Percentiles rank a stretch among this genome's conserved stretches.
Evolutionary conservation across 78 protist species (phyloP).

Genomic region (Goniomonas avonlea): DNA sequence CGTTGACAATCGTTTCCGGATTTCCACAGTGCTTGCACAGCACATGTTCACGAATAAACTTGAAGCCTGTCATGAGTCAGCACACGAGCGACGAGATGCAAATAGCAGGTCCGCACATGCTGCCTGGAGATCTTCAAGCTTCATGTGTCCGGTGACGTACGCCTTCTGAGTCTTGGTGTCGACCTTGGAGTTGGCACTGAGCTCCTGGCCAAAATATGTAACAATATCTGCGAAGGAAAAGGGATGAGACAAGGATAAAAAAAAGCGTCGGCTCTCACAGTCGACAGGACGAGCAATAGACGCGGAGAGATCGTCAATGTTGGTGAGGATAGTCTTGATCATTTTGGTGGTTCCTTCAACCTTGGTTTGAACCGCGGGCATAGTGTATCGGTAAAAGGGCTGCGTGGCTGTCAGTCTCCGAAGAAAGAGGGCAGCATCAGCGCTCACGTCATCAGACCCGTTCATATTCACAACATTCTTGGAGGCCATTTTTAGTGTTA

Average conservation of each 20-base stretch:
- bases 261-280: too few relatives aligned
- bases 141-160: too few relatives aligned
- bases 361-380: neutral
- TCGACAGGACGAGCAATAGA: neutral
- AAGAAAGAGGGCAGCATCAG: too few relatives aligned
- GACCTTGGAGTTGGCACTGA: conserved; percentile 6
- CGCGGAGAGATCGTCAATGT: neutral
- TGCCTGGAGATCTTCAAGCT: too few relatives aligned
- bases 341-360: neutral
- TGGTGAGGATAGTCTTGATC: neutral
- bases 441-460: too few relatives aligned
- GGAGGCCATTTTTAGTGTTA: too few relatives aligned
- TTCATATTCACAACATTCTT: too few relatives aligned
- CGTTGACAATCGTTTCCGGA: conserved; percentile 3
- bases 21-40: neutral
- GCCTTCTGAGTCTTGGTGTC: neutral
- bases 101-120: too few relatives aligned
- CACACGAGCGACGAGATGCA: too few relatives aligned
- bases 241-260: too few relatives aligned
- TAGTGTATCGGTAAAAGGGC: neutral
- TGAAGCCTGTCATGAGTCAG: too few relatives aligned
- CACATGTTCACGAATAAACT: neutral
- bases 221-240: neutral
- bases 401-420: too few relatives aligned
- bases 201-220: conserved; percentile 18